Percentiles rank a stretch among this genome's conserved stretches.
Conservation (phyloP, 148 eudicot species). For the Silene uniflora region DNA sequence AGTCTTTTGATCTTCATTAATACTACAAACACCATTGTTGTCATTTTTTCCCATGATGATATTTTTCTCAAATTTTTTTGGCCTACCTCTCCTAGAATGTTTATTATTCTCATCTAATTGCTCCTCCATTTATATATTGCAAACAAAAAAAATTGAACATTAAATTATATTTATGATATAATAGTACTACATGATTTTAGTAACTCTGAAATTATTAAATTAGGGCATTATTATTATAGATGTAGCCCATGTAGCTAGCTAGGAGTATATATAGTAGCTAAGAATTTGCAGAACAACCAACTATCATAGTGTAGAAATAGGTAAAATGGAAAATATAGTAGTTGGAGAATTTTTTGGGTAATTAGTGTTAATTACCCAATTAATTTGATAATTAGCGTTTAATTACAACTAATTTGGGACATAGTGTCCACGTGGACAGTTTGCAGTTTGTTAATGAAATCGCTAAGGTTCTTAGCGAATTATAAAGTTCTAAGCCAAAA, state of each 20-base stretch:
- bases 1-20: slow-evolving; percentile 26
- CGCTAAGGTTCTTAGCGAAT: no score
- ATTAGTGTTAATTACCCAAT: no score
- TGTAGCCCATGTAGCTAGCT: background rate
- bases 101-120: background rate
- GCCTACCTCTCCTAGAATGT: slow-evolving; percentile 23
- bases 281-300: slow-evolving; percentile 16
- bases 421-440: no score
- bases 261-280: slow-evolving; percentile 6
- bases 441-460: no score
- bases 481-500: no score
- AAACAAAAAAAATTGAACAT: background rate
- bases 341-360: no score
- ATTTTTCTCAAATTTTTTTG: slow-evolving; percentile 19
- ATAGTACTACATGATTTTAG: background rate
- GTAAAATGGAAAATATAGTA: slow-evolving; percentile 2
- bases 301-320: slow-evolving; percentile 6
- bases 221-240: background rate
- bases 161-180: slow-evolving; percentile 1
- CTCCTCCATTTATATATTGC: slow-evolving; percentile 19
- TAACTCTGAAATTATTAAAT: no score
- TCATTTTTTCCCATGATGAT: slow-evolving; percentile 14
- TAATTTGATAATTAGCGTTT: no score
- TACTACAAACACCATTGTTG: background rate
- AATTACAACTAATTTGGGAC: no score